Evolutionary conservation across 805 yeast species (phyloP).

Genomic region (Jamesozyma gamospora): DNA sequence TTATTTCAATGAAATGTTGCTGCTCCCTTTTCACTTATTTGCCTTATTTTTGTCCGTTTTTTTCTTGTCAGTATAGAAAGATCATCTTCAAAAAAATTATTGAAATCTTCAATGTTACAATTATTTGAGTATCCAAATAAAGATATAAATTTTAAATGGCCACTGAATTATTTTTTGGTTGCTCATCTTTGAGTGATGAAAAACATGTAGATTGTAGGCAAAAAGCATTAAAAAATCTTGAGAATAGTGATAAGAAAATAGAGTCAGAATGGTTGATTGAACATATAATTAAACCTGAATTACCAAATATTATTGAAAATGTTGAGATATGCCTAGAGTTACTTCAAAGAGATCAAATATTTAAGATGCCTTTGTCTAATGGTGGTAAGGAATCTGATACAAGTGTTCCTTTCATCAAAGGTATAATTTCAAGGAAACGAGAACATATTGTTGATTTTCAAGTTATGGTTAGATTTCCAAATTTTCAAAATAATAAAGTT

Average conservation of each 20-base stretch:
- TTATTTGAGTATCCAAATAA: no score
- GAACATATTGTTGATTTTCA: slow-evolving; percentile 41
- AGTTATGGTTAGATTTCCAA: slow-evolving; percentile 30
- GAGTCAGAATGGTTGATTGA: slow-evolving; percentile 36
- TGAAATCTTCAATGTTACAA: no score
- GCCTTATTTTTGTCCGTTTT: no score
- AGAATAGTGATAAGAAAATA: neutral
- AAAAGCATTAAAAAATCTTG: neutral
- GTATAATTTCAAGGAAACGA: slow-evolving; percentile 47
- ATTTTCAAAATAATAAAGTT: slow-evolving; percentile 34
- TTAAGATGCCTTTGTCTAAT: slow-evolving; percentile 45
- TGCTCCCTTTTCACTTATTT: no score
- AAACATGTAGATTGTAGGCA: no score
- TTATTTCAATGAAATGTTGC: no score
- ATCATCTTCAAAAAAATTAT: no score
- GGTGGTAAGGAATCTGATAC: slow-evolving; percentile 4
- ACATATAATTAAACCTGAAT: slow-evolving; percentile 36
- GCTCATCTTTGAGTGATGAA: no score
- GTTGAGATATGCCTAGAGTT: slow-evolving; percentile 32
- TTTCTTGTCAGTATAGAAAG: no score
- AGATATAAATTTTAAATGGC: no score
- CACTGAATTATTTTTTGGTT: no score
- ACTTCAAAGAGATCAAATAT: slow-evolving; percentile 31
- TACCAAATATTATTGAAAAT: slow-evolving; percentile 39
- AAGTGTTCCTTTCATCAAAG: slow-evolving; percentile 35